These are phyloP conservation scores for Acer yangbiense DNA, from an alignment of 345 rosid species.

Conservation along the genomic window DNA sequence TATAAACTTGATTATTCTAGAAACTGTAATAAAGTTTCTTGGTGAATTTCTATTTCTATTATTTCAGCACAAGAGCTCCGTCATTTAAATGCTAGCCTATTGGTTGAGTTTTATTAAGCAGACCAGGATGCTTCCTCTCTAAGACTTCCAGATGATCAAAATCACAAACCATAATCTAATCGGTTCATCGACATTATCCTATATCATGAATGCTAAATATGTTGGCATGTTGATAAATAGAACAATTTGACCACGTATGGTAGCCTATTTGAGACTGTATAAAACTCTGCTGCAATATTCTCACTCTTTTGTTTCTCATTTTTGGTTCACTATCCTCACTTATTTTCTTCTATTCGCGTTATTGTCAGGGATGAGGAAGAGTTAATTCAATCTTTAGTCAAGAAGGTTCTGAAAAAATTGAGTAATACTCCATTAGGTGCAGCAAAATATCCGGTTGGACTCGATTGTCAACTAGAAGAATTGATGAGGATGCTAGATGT, in stretches of 20 bases:
- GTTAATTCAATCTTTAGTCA: conserved; percentile 39
- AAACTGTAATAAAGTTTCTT: background rate
- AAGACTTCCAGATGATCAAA: no score
- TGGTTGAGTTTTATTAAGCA: background rate
- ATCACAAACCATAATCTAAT: no score
- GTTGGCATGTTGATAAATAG: background rate
- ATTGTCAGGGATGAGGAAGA: conserved; percentile 22
- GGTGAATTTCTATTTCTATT: background rate
- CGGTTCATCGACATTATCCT: background rate
- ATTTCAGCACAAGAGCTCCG: background rate
- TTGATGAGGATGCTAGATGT: conserved; percentile 15
- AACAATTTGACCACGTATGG: background rate
- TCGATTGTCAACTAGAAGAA: conserved; percentile 28
- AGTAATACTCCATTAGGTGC: conserved; percentile 55
- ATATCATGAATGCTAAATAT: background rate
- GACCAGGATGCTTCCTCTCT: background rate
- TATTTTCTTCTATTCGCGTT: background rate
- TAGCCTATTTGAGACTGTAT: background rate
- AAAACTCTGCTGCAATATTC: background rate
- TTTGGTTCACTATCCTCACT: background rate
- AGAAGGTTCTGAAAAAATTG: conserved; percentile 44
- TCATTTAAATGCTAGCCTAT: background rate
- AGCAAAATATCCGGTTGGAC: conserved; percentile 42
- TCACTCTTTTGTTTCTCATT: background rate
- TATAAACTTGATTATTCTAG: background rate